Evolutionary conservation across 345 rosid species (phyloP).

Genomic region (Arabis alpina): DNA sequence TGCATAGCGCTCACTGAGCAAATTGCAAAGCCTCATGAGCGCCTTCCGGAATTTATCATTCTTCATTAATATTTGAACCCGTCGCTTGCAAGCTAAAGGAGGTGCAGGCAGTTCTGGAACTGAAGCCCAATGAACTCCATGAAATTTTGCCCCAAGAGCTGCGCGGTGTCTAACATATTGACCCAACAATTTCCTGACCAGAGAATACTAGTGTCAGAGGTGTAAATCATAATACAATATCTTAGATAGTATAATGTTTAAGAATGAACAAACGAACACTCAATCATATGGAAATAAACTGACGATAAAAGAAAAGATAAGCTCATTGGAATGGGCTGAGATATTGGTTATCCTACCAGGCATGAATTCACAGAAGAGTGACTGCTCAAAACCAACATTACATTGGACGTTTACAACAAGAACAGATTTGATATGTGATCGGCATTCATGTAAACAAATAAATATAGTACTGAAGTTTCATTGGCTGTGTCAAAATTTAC

Average conservation of each 20-base stretch:
- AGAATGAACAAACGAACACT: constrained; percentile 17
- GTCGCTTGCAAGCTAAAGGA: constrained; percentile 64
- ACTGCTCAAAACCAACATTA: constrained; percentile 21
- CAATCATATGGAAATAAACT: constrained; percentile 20
- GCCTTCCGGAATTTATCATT: constrained; percentile 65
- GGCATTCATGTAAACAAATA: constrained; percentile 22
- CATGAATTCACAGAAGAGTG: constrained; percentile 18
- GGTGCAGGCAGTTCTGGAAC: constrained; percentile 74
- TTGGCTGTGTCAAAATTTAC: constrained; percentile 45
- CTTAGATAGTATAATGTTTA: constrained; percentile 16
- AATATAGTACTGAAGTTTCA: constrained; percentile 29
- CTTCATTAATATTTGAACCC: constrained; percentile 63
- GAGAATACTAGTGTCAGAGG: constrained; percentile 40
- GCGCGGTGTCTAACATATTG: constrained; percentile 77
- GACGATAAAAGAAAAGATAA: not conserved
- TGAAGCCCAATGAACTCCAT: constrained; percentile 74
- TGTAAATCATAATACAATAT: constrained; percentile 17
- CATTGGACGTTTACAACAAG: constrained; percentile 18
- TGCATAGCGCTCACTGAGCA: constrained; percentile 73
- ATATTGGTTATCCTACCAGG: constrained; percentile 9
- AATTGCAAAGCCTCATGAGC: constrained; percentile 74
- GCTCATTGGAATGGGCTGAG: constrained; percentile 23
- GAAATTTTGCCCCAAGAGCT: constrained; percentile 76
- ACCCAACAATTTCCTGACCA: constrained; percentile 74
- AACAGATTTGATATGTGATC: not conserved